Conservation (phyloP, 176 grass and related monocot species). For the Avena insularis region DNA sequence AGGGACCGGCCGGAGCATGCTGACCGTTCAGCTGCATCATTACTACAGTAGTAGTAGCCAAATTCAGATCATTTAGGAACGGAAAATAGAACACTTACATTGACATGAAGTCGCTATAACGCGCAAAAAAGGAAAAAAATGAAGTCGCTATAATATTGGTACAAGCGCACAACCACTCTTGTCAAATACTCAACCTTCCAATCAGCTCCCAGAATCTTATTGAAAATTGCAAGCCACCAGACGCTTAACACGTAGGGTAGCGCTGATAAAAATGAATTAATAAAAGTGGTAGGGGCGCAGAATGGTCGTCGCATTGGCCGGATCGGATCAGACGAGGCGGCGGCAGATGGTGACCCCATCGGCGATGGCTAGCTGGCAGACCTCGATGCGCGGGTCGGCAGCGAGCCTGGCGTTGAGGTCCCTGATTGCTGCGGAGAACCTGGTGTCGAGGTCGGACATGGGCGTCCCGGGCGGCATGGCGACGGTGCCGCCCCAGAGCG, state of each 20-base stretch:
- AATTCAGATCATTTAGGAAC: background rate
- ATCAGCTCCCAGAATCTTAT: background rate
- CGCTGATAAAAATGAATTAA: background rate
- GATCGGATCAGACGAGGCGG: background rate
- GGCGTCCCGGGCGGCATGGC: background rate
- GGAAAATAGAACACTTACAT: background rate
- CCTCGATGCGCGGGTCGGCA: conserved; percentile 25
- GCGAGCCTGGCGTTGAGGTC: conserved; percentile 30
- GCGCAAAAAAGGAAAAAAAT: too few species aligned
- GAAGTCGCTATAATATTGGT: background rate
- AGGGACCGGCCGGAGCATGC: too few species aligned
- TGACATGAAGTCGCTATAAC: too few species aligned
- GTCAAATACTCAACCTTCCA: background rate
- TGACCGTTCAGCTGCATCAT: too few species aligned
- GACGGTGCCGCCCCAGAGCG: conserved; percentile 27
- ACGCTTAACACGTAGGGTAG: background rate
- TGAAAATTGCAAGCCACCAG: background rate
- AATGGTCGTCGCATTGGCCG: background rate
- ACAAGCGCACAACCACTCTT: background rate
- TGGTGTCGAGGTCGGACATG: conserved; percentile 22
- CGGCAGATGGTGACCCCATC: conserved; percentile 35
- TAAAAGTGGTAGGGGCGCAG: background rate
- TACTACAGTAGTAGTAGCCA: too few species aligned
- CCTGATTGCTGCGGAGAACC: conserved; percentile 30
- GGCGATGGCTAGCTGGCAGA: conserved; percentile 33